Evolutionary conservation across 225 moss, liverwort and hornwort genomes (phyloP), one percentile per base, ranked within the genome.

Genomic region (Pseudoscleropodium purum): DNA sequence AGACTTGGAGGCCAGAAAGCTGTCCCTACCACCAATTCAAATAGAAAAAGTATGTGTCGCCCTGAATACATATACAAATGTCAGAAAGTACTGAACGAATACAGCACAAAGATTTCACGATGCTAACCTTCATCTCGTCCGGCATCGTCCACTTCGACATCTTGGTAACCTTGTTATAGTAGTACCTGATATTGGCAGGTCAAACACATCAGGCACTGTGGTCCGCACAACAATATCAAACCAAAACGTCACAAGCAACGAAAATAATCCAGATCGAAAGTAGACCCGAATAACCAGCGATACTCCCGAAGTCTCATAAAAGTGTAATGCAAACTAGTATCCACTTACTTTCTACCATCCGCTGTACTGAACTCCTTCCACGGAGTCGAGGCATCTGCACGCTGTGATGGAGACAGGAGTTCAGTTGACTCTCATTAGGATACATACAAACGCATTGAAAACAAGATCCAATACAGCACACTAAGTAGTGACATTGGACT

Each of bases 141-240:
- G 97, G 99, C 93, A 99, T 97, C 86, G 96, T 95, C 99, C 99
- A 99, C 91, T 97, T 99, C 39, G 99, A 99, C 93, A 93, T 94
- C 86, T 99, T 99, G 39, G 94, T 96, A 60, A 94, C 84, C 93
- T 99, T 97, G 72, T 99, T 99, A 88, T 99, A 97, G 68, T 97
- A 99, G 90, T 99, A 99, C 93, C 99, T 99, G 90, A 84, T 36
- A 43, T 67, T 34, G 37, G 83, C 70, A 85, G 69, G 18, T 36
- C 43, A 51, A 43, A 88, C 47, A 84, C 29, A 70, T 90, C 72
- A 90, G 70, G 20, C 81, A 81, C 76, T 41, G 14, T 49, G 29
- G 13, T 76, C 47, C 60, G 18, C 25, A 62, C 74, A 47, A 52
- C 43, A 51, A 54, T 41, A 82, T 85, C 76, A 19, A 56, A 78